Evolutionary conservation across 164 flowering plant species (phyloP).

Genomic region (Echeveria elegans): DNA sequence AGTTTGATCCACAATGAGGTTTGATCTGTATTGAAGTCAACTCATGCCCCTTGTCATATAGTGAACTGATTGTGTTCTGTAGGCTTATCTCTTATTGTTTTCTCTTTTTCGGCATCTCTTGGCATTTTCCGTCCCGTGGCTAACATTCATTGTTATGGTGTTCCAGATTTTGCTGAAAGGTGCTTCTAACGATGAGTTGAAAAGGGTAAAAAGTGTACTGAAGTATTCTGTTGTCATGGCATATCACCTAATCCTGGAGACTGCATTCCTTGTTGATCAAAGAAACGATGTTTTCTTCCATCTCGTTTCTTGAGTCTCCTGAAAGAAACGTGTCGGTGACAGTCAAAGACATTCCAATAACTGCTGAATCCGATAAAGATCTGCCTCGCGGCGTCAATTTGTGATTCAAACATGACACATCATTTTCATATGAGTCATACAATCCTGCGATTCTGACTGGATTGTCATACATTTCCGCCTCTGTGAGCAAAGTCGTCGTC

Average conservation of each 20-base stretch:
- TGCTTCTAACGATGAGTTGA: conserved; percentile 67
- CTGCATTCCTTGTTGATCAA: conserved; percentile 74
- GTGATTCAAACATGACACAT: conserved; percentile 15
- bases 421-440: conserved; percentile 30
- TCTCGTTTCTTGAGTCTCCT: conserved; percentile 18
- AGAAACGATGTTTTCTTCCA: conserved; percentile 60
- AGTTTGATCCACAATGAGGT: too few species aligned
- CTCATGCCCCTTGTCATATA: not conserved
- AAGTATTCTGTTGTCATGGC: conserved; percentile 69
- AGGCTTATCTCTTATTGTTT: not conserved
- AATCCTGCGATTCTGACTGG: conserved; percentile 40
- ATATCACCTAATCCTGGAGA: conserved; percentile 77
- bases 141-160: conserved; percentile 1
- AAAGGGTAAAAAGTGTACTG: conserved; percentile 65
- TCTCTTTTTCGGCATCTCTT: not conserved
- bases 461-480: conserved; percentile 44
- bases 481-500: conserved; percentile 41
- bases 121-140: not conserved
- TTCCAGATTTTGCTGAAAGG: conserved; percentile 91
- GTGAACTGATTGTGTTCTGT: not conserved
- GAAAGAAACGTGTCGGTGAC: conserved; percentile 13
- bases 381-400: conserved; percentile 11
- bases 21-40: not conserved
- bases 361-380: conserved; percentile 24
- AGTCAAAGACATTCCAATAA: conserved; percentile 12